A percentile compares a stretch with the other conserved stretches of the same genome.
phyloP scores from a whole-genome alignment of 139 green algal genomes.

The Raphidocelis subcapitata region DNA sequence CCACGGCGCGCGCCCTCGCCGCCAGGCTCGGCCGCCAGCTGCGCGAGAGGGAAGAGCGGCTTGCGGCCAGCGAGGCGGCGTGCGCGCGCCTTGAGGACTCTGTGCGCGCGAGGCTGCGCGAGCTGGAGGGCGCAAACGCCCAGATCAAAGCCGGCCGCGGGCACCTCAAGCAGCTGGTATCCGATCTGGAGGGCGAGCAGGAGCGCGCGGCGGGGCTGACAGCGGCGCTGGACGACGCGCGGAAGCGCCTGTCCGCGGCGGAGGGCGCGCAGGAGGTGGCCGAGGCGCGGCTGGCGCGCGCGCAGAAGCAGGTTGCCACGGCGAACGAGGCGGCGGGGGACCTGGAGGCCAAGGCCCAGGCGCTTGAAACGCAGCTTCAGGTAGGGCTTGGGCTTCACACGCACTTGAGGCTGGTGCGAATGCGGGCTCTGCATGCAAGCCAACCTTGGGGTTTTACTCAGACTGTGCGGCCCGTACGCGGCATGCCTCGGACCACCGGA shows the following conservation, averaged over 20 bases:
- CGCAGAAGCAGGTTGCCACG: conserved; percentile 16
- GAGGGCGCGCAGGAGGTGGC: conserved; percentile 1
- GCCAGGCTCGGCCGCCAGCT: neutral
- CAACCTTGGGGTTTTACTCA: too few relatives aligned
- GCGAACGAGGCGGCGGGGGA: conserved; percentile 13
- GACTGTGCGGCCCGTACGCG: too few relatives aligned
- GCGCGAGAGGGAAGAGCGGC: neutral
- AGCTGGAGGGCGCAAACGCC: conserved; percentile 27
- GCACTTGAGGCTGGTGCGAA: too few relatives aligned
- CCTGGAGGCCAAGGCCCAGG: neutral
- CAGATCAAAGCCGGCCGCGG: conserved; percentile 18
- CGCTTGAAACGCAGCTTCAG: neutral
- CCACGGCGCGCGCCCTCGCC: neutral
- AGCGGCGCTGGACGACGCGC: neutral
- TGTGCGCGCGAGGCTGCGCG: conserved; percentile 5
- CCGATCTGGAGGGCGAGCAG: conserved; percentile 22
- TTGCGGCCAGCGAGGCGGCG: neutral
- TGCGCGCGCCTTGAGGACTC: neutral
- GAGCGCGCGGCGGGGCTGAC: neutral
- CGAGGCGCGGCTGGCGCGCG: conserved; percentile 1
- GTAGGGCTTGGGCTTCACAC: neutral
- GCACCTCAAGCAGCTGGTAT: conserved; percentile 31
- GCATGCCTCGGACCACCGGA: too few relatives aligned
- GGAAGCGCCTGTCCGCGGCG: neutral
- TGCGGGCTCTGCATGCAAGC: too few relatives aligned